Base-by-base conservation (phyloP, 805 yeast genomes). In the Cyberlindnera saturnus region DNA sequence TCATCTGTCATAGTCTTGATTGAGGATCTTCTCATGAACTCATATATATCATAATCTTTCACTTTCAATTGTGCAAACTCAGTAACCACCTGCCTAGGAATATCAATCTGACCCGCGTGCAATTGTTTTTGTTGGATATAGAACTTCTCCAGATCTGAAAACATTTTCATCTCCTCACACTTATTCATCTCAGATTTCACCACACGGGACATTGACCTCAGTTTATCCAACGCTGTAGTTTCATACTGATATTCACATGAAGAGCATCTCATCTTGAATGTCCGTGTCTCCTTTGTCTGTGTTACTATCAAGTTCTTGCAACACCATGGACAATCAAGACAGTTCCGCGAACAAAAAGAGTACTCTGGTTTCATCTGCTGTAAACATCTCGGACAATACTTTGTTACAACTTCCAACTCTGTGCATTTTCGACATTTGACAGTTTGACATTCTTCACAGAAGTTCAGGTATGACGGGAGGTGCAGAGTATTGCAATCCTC, bases 341-440 rank as follows among this genome's bases (percentile, higher is more conserved):
- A 59, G 37, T 54, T 58, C 28, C 52, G 46, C 1, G 61, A 49
- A 39, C 63, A 59, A 18, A 38, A 41, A 0, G 43, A 42, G 36
- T 51, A 44, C 13, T 57, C 61, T 1, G 51, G 47, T 28, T 50
- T 52, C 55, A 52, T 50, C 31, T 43, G 55, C 8, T 42, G 39
- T 59, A 58, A 51, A 37, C 63, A 59, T 6, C 51, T 36, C 2
- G 62, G 59, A 31, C 63, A 59, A 39, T 41, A 59, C 39, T 58
- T 58, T 2, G 46, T 34, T 8, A 43, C 48, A 2, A 59, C 48
- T 29, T 59, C 61, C 6, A 51, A 33, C 29, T 59, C 63, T 5
- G 45, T 50, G 35, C 63, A 59, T 30, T 48, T 50, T 5, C 61
- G 48, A 34, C 63, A 59, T 33, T 56, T 59, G 11, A 57, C 38